Conservation (phyloP, 805 yeast species). For the Myxozyma mucilagina region DNA sequence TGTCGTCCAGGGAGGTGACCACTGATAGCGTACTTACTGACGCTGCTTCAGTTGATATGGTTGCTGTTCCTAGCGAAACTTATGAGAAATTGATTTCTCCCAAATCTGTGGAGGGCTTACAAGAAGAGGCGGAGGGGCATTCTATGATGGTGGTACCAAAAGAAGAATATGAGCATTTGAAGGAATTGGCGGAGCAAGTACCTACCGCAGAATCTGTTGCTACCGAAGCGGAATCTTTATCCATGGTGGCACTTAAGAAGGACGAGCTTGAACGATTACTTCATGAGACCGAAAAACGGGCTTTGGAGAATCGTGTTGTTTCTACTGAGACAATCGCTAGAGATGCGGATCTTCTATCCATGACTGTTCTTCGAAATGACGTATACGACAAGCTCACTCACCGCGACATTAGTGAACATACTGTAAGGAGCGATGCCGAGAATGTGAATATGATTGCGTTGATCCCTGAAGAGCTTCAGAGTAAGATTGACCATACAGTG, state of each 20-base stretch:
- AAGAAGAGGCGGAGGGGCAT: neutral
- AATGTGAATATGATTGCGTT: conserved; percentile 17
- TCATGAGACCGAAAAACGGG: neutral
- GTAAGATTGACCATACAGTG: conserved; percentile 9
- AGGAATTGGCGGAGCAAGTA: neutral
- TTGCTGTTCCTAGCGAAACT: conserved; percentile 33
- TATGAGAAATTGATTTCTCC: conserved; percentile 8
- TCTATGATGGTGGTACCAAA: neutral
- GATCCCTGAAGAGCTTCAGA: conserved; percentile 22
- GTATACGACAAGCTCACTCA: conserved; percentile 28
- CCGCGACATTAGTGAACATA: neutral
- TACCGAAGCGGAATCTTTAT: conserved; percentile 9
- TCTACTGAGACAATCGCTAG: conserved; percentile 10
- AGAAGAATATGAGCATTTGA: neutral
- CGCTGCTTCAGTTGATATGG: neutral
- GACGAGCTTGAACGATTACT: neutral
- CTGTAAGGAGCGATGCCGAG: conserved; percentile 5
- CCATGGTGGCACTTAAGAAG: conserved; percentile 21
- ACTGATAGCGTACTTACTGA: conserved; percentile 9
- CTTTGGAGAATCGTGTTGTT: conserved; percentile 1
- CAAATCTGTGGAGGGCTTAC: neutral
- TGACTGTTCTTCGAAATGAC: conserved; percentile 32
- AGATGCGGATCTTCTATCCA: conserved; percentile 24
- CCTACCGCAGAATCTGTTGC: conserved; percentile 4
- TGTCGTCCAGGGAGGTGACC: neutral